These are phyloP conservation scores for Xylariaceae sp. DNA, from an alignment of 2,329 filamentous ascomycete species.

Conservation along the genomic window DNA sequence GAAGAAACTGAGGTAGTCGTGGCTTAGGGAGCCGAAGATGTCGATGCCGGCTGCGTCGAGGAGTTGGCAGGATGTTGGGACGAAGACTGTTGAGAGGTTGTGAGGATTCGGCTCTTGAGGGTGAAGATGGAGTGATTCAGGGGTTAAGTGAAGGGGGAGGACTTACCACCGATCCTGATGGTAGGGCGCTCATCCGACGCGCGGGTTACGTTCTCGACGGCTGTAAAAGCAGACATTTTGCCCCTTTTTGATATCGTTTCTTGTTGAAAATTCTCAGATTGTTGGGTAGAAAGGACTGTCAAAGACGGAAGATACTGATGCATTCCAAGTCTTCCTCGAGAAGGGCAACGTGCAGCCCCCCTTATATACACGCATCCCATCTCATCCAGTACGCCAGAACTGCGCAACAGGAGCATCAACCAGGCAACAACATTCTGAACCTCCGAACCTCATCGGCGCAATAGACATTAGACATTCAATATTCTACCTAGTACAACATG, in stretches of 20 bases:
- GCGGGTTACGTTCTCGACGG: constrained; percentile 14
- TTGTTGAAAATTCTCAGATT: not conserved
- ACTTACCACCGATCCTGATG: constrained; percentile 38
- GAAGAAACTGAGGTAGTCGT: constrained; percentile 39
- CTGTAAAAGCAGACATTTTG: constrained; percentile 15
- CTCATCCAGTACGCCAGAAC: too few species aligned
- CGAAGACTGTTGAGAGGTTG: constrained; percentile 37
- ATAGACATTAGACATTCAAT: too few species aligned
- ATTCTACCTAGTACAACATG: too few species aligned
- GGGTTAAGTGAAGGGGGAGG: too few species aligned
- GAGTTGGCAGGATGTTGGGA: constrained; percentile 42
- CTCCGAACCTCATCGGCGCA: too few species aligned
- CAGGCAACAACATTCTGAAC: too few species aligned
- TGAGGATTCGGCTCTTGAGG: too few species aligned
- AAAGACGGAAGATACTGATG: not conserved
- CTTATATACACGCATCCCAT: constrained; percentile 3
- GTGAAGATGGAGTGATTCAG: not conserved
- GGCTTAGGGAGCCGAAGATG: constrained; percentile 42
- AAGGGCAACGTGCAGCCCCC: not conserved
- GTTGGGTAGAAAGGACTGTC: not conserved
- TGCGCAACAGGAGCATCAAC: too few species aligned
- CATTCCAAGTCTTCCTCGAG: too few species aligned
- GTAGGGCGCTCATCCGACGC: constrained; percentile 16
- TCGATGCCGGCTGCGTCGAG: constrained; percentile 49
- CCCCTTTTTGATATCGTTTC: not conserved